Conservation (phyloP, 108 stramenopile species). For the Tribonema minus region DNA sequence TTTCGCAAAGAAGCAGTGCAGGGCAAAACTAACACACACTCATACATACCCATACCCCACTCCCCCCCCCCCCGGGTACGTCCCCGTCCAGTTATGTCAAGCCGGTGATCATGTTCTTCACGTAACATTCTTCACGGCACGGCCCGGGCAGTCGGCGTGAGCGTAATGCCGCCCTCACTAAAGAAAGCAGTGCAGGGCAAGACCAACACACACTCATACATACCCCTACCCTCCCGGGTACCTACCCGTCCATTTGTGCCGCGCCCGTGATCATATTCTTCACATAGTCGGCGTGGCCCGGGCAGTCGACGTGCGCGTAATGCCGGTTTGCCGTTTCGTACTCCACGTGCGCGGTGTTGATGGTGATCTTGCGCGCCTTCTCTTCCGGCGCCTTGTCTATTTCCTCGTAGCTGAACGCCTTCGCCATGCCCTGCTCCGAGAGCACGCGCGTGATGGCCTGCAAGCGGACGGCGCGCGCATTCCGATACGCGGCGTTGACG, state of each 20-base stretch:
- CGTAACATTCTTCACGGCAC: constrained; percentile 99
- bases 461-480: too few relatives aligned
- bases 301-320: constrained; percentile 99
- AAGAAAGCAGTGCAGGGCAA: too few relatives aligned
- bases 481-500: too few relatives aligned
- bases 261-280: constrained; percentile 99
- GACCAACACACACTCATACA: background rate
- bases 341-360: constrained; percentile 96
- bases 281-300: constrained; percentile 99
- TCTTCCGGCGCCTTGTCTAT: constrained; percentile 98
- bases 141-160: constrained; percentile 99
- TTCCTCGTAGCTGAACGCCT: constrained; percentile 67
- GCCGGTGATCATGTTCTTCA: constrained; percentile 99
- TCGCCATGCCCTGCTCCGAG: constrained; percentile 74
- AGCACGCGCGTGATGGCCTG: constrained; percentile 94
- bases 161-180: constrained; percentile 99
- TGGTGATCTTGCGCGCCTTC: constrained; percentile 88
- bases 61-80: too few relatives aligned
- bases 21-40: too few relatives aligned
- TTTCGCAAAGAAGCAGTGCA: too few relatives aligned
- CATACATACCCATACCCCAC: too few relatives aligned
- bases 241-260: constrained; percentile 92
- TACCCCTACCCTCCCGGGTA: background rate
- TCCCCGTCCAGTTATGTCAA: too few relatives aligned
- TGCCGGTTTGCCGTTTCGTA: constrained; percentile 86